These are phyloP conservation scores for Dendrothele bispora DNA, from an alignment of 768 basidiomycete species.

Conservation along the genomic window DNA sequence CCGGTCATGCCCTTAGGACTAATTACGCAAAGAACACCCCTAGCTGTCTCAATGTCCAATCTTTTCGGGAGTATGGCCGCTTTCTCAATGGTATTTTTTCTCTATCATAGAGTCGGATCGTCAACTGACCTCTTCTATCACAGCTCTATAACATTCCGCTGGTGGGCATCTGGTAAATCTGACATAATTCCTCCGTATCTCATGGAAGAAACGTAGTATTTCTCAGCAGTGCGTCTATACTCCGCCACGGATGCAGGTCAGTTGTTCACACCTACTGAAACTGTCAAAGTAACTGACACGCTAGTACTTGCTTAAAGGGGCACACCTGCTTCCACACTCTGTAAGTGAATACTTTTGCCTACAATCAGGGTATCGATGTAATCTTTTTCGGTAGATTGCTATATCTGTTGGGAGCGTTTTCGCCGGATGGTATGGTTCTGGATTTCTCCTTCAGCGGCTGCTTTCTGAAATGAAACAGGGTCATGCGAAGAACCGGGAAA, in stretches of 20 bases:
- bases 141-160: slow-evolving; percentile 86
- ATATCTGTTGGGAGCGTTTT: slow-evolving; percentile 84
- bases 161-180: slow-evolving; percentile 40
- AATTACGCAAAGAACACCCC: slow-evolving; percentile 74
- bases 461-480: slow-evolving; percentile 42
- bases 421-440: slow-evolving; percentile 69
- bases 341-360: slow-evolving; percentile 40
- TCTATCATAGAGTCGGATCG: slow-evolving; percentile 8
- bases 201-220: slow-evolving; percentile 52
- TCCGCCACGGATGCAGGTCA: slow-evolving; percentile 72
- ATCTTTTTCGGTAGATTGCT: slow-evolving; percentile 52
- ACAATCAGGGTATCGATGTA: slow-evolving; percentile 16
- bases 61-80: slow-evolving; percentile 75
- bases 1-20: slow-evolving; percentile 91
- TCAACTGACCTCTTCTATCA: slow-evolving; percentile 15
- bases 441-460: slow-evolving; percentile 6
- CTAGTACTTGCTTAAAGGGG: too few species aligned
- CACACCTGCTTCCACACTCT: slow-evolving; percentile 89
- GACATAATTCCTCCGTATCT: slow-evolving; percentile 11
- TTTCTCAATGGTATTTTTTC: slow-evolving; percentile 66
- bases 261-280: slow-evolving; percentile 20
- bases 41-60: slow-evolving; percentile 80
- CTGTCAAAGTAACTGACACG: slow-evolving; percentile 1
- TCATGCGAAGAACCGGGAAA: slow-evolving; percentile 85
- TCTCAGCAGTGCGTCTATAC: slow-evolving; percentile 73